A percentile compares a stretch with the other conserved stretches of the same genome.
Conservation (phyloP, 164 flowering plant genomes). For the Sedum album region DNA sequence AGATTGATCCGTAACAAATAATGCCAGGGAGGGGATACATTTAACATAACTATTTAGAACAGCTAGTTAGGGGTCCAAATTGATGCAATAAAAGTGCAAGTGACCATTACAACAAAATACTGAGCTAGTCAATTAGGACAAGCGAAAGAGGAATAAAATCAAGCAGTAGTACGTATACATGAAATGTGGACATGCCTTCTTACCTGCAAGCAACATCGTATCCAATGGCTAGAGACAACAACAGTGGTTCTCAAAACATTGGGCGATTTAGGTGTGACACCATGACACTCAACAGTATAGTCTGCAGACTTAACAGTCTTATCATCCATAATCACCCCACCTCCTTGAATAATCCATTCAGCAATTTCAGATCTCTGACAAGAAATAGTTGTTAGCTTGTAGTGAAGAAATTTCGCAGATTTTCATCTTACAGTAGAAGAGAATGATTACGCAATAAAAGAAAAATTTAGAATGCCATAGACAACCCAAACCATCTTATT, state of each 20-base stretch:
- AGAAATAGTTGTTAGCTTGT: conserved; percentile 10
- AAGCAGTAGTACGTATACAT: neutral
- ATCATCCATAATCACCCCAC: conserved; percentile 55
- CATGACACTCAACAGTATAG: conserved; percentile 75
- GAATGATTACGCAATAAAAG: neutral
- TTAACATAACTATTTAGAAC: neutral
- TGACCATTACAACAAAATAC: too few species aligned
- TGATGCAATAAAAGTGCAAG: neutral
- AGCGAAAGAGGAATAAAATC: neutral
- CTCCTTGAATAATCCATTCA: conserved; percentile 81
- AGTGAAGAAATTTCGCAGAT: neutral
- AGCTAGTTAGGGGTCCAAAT: neutral
- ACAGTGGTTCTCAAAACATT: conserved; percentile 23
- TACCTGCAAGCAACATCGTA: conserved; percentile 80
- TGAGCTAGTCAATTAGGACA: too few species aligned
- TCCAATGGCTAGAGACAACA: conserved; percentile 80
- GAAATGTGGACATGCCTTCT: neutral
- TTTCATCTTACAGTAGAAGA: neutral
- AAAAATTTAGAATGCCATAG: neutral
- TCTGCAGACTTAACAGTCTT: conserved; percentile 29
- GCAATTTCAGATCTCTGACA: conserved; percentile 75
- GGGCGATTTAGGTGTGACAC: conserved; percentile 20
- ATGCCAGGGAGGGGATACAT: too few species aligned
- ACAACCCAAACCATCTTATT: too few species aligned
- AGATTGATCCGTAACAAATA: neutral